Evolutionary conservation across 441 rosid species (phyloP).

Genomic region (Biscutella auriculata): DNA sequence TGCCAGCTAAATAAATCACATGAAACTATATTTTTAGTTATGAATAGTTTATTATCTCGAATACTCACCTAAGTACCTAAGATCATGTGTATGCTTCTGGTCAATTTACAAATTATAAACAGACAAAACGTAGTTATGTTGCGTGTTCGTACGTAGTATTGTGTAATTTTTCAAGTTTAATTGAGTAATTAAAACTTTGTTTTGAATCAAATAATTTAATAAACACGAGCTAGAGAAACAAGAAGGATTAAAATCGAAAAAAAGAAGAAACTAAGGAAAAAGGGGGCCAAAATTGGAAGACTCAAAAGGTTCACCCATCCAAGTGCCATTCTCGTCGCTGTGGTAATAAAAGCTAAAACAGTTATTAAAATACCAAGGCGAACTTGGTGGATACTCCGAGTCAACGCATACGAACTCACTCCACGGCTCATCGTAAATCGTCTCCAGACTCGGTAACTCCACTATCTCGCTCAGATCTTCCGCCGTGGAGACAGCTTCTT

Average conservation of each 20-base stretch:
- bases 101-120: not conserved
- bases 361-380: conserved; percentile 33
- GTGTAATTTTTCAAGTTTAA: no score
- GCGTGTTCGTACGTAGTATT: not conserved
- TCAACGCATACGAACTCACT: conserved; percentile 45
- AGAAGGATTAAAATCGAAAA: not conserved
- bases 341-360: conserved; percentile 19
- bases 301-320: conserved; percentile 20
- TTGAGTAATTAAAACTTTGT: conserved; percentile 3
- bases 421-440: conserved; percentile 41
- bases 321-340: conserved; percentile 22
- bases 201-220: conserved; percentile 6
- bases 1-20: conserved; percentile 12
- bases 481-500: conserved; percentile 31
- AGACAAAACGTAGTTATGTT: not conserved
- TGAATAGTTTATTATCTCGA: not conserved
- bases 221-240: not conserved
- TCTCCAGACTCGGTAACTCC: conserved; percentile 39
- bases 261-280: conserved; percentile 17
- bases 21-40: not conserved
- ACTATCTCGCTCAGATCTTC: conserved; percentile 50
- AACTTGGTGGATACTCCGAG: conserved; percentile 32
- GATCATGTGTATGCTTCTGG: not conserved
- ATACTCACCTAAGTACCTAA: not conserved
- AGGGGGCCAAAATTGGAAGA: conserved; percentile 23